phyloP scores from a whole-genome alignment of 495 filamentous ascomycete genomes.

The Gamarada debralockiae region DNA sequence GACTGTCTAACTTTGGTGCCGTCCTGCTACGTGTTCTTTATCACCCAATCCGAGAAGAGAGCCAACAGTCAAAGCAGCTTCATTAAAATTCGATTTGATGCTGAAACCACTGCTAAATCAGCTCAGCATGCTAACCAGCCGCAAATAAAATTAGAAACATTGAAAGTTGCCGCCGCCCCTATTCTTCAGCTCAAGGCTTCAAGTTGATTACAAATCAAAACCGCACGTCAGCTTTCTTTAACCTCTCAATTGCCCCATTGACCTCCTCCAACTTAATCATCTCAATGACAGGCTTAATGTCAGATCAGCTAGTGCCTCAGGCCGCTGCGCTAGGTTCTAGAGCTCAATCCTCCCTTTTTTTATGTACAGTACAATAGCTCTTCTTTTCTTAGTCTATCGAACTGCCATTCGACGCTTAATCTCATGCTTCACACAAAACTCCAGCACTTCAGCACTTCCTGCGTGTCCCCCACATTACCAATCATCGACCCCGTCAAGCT shows the following conservation, averaged over 20 bases:
- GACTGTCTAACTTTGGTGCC: too few relatives aligned
- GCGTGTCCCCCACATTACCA: slow-evolving; percentile 7
- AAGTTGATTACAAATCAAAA: slow-evolving; percentile 11
- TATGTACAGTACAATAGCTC: too few relatives aligned
- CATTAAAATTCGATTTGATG: not conserved
- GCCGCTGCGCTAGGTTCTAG: too few relatives aligned
- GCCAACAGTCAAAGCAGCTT: too few relatives aligned
- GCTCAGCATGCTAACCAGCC: slow-evolving; percentile 33
- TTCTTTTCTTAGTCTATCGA: too few relatives aligned
- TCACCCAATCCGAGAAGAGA: too few relatives aligned
- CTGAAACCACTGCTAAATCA: not conserved
- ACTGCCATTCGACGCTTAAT: too few relatives aligned
- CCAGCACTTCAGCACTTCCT: slow-evolving; percentile 1
- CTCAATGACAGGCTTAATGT: slow-evolving; percentile 1
- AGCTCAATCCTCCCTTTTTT: too few relatives aligned
- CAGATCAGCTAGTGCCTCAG: too few relatives aligned
- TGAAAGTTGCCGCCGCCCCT: not conserved
- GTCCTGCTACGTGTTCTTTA: too few relatives aligned
- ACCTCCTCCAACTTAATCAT: slow-evolving; percentile 11
- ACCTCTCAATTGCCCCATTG: slow-evolving; percentile 7
- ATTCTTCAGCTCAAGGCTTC: slow-evolving; percentile 1
- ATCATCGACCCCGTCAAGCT: slow-evolving; percentile 9
- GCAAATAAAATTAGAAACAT: slow-evolving; percentile 8
- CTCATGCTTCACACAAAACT: slow-evolving; percentile 4
- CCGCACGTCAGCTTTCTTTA: slow-evolving; percentile 7